Conservation (phyloP, 169 alveolate species). For the Cardiosporidium cionae region DNA sequence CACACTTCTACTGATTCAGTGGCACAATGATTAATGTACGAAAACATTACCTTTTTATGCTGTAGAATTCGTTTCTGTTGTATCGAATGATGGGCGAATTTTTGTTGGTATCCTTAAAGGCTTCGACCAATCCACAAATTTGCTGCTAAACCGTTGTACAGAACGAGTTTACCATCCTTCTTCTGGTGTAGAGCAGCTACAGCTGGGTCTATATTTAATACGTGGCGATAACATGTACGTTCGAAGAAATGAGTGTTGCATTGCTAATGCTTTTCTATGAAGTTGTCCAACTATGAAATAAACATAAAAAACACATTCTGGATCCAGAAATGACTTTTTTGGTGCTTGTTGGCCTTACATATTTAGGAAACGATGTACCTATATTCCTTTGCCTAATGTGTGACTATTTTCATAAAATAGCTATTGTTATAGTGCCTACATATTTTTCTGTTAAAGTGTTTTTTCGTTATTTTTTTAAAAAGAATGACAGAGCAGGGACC, state of each 20-base stretch:
- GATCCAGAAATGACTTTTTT: slow-evolving; percentile 40
- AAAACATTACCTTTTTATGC: too few species aligned
- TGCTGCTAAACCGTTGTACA: slow-evolving; percentile 62
- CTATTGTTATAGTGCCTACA: neutral
- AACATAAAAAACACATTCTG: slow-evolving; percentile 24
- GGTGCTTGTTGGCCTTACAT: slow-evolving; percentile 26
- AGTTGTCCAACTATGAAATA: neutral
- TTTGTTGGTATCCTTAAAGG: slow-evolving; percentile 75
- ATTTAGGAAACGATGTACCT: neutral
- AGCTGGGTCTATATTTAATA: slow-evolving; percentile 60
- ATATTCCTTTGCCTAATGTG: neutral
- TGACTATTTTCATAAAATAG: too few species aligned
- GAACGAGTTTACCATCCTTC: slow-evolving; percentile 68
- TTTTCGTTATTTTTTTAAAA: neutral
- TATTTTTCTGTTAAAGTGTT: neutral
- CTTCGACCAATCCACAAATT: slow-evolving; percentile 76
- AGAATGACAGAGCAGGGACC: neutral
- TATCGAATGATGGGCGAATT: slow-evolving; percentile 74
- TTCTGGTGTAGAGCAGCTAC: slow-evolving; percentile 62
- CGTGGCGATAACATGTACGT: slow-evolving; percentile 74
- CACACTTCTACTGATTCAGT: too few species aligned
- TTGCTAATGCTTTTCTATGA: neutral
- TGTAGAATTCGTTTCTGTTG: slow-evolving; percentile 64
- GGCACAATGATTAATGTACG: too few species aligned
- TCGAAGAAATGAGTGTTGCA: neutral